Percentiles rank a stretch among this genome's conserved stretches.
phyloP scores from a whole-genome alignment of 768 basidiomycete genomes.

The Calocybe indica region DNA sequence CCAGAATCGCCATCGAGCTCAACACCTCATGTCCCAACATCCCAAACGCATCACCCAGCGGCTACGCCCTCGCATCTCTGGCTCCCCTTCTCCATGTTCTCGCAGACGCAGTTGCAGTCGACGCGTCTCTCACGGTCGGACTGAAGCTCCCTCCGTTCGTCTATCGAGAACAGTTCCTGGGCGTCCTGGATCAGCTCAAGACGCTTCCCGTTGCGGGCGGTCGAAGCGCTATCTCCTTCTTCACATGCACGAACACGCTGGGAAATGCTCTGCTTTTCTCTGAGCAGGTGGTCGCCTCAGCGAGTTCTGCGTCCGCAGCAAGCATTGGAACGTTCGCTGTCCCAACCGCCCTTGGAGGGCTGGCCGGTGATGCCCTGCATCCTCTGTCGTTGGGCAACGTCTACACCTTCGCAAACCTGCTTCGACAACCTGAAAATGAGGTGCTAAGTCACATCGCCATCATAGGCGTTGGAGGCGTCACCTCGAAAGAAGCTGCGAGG shows the following conservation, averaged over 20 bases:
- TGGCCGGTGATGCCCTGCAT: slow-evolving; percentile 76
- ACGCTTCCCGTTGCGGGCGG: slow-evolving; percentile 4
- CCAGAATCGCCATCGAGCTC: slow-evolving; percentile 65
- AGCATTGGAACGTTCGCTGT: slow-evolving; percentile 41
- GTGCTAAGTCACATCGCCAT: slow-evolving; percentile 47
- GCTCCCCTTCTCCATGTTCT: slow-evolving; percentile 50
- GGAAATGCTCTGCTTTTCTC: slow-evolving; percentile 62
- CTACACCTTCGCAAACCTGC: slow-evolving; percentile 47
- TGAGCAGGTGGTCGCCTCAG: slow-evolving; percentile 33
- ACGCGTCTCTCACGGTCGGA: slow-evolving; percentile 58
- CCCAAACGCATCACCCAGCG: slow-evolving; percentile 49
- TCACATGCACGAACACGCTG: slow-evolving; percentile 79
- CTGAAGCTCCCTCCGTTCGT: slow-evolving; percentile 79
- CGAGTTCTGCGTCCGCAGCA: slow-evolving; percentile 6
- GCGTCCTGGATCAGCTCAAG: slow-evolving; percentile 42
- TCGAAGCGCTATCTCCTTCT: slow-evolving; percentile 53
- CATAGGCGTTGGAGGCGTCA: slow-evolving; percentile 83
- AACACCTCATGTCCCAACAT: slow-evolving; percentile 89
- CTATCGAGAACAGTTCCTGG: slow-evolving; percentile 52
- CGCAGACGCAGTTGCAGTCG: slow-evolving; percentile 38
- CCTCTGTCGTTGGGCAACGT: slow-evolving; percentile 77
- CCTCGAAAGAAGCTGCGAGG: slow-evolving; percentile 45
- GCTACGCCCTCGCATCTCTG: slow-evolving; percentile 54
- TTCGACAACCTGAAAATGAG: slow-evolving; percentile 30
- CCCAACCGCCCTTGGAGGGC: slow-evolving; percentile 60